phyloP scores from a whole-genome alignment of 495 filamentous ascomycete species.

The Annulohypoxylon maeteangense region DNA sequence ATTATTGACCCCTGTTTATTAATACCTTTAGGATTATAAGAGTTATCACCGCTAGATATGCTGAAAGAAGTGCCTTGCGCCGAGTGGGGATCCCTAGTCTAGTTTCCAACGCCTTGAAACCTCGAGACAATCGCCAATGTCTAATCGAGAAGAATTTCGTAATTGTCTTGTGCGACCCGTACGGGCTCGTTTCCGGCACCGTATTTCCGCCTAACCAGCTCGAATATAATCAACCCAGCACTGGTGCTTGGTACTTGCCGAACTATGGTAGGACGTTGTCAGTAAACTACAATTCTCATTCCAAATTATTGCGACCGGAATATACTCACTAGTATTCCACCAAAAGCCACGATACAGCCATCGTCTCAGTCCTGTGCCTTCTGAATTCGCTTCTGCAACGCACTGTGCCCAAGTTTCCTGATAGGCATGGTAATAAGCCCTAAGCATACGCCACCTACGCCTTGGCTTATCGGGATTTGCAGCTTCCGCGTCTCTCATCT shows the following conservation, averaged over 20 bases:
- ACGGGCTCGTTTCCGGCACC: conserved; percentile 73
- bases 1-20: conserved; percentile 17
- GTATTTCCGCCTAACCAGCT: conserved; percentile 84
- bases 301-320: too few relatives aligned
- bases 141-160: conserved; percentile 74
- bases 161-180: conserved; percentile 68
- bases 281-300: too few relatives aligned
- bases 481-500: conserved; percentile 48
- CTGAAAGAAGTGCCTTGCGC: conserved; percentile 3
- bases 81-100: conserved; percentile 19
- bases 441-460: conserved; percentile 63
- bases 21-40: conserved; percentile 1
- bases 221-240: conserved; percentile 89
- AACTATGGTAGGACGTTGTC: conserved; percentile 45
- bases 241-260: conserved; percentile 89
- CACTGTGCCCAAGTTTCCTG: conserved; percentile 79
- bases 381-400: conserved; percentile 66
- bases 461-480: conserved; percentile 43
- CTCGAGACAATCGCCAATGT: not conserved
- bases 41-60: not conserved
- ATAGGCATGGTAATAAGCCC: conserved; percentile 79
- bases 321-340: conserved; percentile 64
- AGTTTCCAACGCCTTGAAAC: conserved; percentile 7
- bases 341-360: conserved; percentile 86
- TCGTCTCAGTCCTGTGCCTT: conserved; percentile 68